Conservation (phyloP, 805 yeast species). For the Pichia phayaonensis region DNA sequence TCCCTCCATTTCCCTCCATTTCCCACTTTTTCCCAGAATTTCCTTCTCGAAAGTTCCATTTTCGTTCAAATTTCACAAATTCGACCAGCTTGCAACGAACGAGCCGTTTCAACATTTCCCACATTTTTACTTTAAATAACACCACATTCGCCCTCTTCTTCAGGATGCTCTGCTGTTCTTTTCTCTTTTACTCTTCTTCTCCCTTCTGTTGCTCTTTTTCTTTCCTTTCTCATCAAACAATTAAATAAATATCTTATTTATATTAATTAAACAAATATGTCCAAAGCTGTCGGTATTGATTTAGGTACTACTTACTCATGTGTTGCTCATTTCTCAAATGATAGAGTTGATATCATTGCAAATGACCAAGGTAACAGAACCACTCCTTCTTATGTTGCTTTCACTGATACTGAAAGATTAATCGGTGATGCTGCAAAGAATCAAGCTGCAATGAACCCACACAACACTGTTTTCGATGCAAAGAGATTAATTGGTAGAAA, state of each 20-base stretch:
- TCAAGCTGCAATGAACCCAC: conserved; percentile 92
- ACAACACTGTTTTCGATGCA: conserved; percentile 84
- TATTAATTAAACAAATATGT: conserved; percentile 26
- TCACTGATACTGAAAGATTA: conserved; percentile 86
- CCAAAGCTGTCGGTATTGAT: conserved; percentile 64
- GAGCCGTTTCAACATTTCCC: background rate
- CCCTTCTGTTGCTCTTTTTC: background rate
- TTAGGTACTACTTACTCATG: conserved; percentile 90
- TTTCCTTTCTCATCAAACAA: background rate
- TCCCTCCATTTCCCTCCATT: background rate
- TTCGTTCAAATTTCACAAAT: background rate
- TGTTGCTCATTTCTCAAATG: conserved; percentile 90
- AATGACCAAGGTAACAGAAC: conserved; percentile 98
- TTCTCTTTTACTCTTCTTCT: background rate
- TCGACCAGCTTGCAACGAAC: background rate
- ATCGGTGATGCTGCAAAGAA: conserved; percentile 97
- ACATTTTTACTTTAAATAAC: background rate
- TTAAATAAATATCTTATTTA: background rate
- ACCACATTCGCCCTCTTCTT: background rate
- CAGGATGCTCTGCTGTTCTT: background rate
- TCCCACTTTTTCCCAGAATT: background rate
- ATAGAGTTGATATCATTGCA: conserved; percentile 91
- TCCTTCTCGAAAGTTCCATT: background rate
- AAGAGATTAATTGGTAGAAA: conserved; percentile 93
- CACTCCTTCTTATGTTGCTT: conserved; percentile 93